Evolutionary conservation across 1,139 yeast species (phyloP), one percentile per base, ranked within the genome.

Genomic region (Kurtzmaniella quercitrusa): DNA sequence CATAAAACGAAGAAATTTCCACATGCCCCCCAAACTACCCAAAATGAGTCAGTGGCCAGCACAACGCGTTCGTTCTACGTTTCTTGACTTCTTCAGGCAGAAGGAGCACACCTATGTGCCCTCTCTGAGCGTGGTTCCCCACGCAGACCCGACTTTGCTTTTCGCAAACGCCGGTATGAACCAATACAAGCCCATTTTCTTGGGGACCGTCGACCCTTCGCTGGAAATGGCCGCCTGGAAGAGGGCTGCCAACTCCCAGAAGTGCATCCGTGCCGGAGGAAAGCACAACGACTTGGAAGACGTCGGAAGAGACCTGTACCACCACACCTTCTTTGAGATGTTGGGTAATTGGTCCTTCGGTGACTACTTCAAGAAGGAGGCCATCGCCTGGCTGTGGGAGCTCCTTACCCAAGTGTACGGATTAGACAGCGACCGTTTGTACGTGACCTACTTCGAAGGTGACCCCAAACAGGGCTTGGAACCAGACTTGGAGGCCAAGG

Each of bases 261-360:
- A 93, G 69, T 93, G 98, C 79, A 91, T 93, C 58, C 84, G 99
- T 71, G 99, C 99, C 37, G 99, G 99, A 65, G 99, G 99, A 64
- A 93, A 93, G 68, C 99, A 93, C 67, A 93, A 93, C 61, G 99
- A 93, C 70, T 79, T 93, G 60, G 99, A 93, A 63, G 99, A 93
- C 66, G 99, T 93, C 40, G 99, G 99, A 50, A 82, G 87, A 62
- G 99, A 93, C 65, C 87, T 95, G 45, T 93, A 93, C 62, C 99
- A 93, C 65, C 99, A 93, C 66, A 93, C 99, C 11, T 93, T 94
- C 61, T 93, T 93, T 56, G 99, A 93, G 71, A 93, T 93, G 99
- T 79, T 93, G 70, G 99, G 99, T 55, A 93, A 93, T 74, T 93
- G 99, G 99, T 93, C 98, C 6, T 93, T 93, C 66, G 99, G 99